These are phyloP conservation scores for Metschnikowia similis DNA, from an alignment of 805 yeast genomes.

Conservation along the genomic window DNA sequence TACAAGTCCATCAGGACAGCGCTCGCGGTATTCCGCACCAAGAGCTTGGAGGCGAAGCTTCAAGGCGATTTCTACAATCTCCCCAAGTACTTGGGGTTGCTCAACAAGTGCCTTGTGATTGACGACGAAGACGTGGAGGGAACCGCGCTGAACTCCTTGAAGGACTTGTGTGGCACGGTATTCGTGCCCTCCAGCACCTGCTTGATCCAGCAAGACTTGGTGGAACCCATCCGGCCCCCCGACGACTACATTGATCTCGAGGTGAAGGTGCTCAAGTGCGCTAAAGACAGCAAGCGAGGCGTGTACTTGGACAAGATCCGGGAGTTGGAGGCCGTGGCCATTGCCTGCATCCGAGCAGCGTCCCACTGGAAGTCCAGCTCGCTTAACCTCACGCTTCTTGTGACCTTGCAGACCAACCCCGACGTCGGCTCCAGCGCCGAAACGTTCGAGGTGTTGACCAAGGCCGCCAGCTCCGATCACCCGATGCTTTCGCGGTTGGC, in stretches of 20 bases:
- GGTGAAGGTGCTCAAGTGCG: conserved; percentile 54
- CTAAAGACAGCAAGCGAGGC: conserved; percentile 56
- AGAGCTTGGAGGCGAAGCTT: conserved; percentile 54
- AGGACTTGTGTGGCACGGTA: conserved; percentile 25
- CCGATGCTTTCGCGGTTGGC: conserved; percentile 62
- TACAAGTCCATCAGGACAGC: conserved; percentile 61
- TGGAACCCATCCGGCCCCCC: conserved; percentile 55
- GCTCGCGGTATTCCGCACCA: conserved; percentile 51
- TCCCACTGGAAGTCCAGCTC: conserved; percentile 57
- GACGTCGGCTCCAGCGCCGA: conserved; percentile 43
- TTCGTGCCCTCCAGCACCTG: conserved; percentile 42
- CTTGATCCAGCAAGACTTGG: conserved; percentile 40
- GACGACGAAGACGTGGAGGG: conserved; percentile 54
- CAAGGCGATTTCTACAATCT: conserved; percentile 55
- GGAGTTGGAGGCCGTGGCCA: conserved; percentile 38
- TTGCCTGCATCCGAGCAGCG: conserved; percentile 23
- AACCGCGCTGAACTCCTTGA: conserved; percentile 51
- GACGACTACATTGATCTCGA: conserved; percentile 55
- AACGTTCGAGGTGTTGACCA: conserved; percentile 41
- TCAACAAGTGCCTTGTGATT: conserved; percentile 52
- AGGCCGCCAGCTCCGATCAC: conserved; percentile 55
- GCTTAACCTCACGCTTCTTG: conserved; percentile 46
- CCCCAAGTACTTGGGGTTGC: conserved; percentile 41
- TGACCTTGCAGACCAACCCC: conserved; percentile 49
- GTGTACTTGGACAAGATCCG: conserved; percentile 37